Conservation (phyloP, 2,329 filamentous ascomycete species). For the Ascochyta fabae region DNA sequence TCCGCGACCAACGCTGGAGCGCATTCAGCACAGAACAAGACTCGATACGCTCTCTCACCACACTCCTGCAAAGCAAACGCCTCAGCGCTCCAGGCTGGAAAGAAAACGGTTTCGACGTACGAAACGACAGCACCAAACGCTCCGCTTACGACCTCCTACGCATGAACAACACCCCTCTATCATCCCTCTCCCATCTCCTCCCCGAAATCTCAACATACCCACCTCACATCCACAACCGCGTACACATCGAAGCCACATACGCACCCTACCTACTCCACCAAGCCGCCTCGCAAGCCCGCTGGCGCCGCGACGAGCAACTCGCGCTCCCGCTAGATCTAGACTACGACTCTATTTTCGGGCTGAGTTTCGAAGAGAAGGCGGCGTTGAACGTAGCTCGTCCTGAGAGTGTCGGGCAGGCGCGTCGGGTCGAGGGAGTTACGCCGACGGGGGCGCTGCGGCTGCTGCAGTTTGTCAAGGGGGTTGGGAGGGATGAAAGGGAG, state of each 20-base stretch:
- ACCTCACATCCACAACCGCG: conserved; percentile 67
- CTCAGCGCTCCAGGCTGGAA: conserved; percentile 72
- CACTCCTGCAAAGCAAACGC: conserved; percentile 63
- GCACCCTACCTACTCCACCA: conserved; percentile 85
- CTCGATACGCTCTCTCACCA: conserved; percentile 71
- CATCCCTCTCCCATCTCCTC: conserved; percentile 64
- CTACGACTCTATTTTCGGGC: conserved; percentile 73
- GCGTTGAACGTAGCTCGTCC: conserved; percentile 74
- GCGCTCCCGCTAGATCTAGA: conserved; percentile 75
- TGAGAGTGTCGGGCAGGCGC: conserved; percentile 86
- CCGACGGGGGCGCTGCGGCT: conserved; percentile 61
- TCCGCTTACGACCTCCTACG: conserved; percentile 82
- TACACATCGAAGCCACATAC: conserved; percentile 83
- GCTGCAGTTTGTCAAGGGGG: conserved; percentile 65
- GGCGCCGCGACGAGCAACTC: conserved; percentile 78
- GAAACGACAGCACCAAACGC: conserved; percentile 69
- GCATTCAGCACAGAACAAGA: conserved; percentile 69
- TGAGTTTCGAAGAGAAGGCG: conserved; percentile 80
- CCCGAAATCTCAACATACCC: conserved; percentile 63
- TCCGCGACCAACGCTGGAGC: conserved; percentile 79
- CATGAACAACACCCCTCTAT: conserved; percentile 60
- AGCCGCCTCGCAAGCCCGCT: conserved; percentile 66
- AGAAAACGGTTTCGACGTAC: conserved; percentile 71
- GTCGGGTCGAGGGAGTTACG: conserved; percentile 80
- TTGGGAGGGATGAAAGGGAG: conserved; percentile 42